A percentile compares a stretch with the other conserved stretches of the same genome.
Evolutionary conservation across 805 yeast species (phyloP).

Genomic region (Priceomyces haplophilus): DNA sequence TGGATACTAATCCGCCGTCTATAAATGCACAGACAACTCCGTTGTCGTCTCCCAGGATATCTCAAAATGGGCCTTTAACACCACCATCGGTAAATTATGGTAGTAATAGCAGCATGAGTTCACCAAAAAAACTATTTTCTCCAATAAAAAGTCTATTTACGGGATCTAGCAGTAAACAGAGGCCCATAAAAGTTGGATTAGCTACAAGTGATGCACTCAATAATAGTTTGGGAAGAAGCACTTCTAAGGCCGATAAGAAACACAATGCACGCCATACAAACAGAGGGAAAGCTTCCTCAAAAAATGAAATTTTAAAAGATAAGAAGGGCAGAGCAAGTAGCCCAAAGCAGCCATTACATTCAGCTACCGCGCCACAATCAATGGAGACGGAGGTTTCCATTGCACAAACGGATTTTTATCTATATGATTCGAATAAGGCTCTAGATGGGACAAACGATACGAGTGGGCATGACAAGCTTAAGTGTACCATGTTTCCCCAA

Average conservation of each 20-base stretch:
- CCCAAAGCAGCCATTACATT: background rate
- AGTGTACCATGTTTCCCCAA: background rate
- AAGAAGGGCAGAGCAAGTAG: background rate
- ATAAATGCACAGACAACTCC: constrained; percentile 14
- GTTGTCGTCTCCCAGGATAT: constrained; percentile 18
- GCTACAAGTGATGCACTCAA: constrained; percentile 8
- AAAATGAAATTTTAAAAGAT: background rate
- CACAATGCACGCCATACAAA: background rate
- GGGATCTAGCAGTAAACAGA: constrained; percentile 14
- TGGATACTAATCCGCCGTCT: constrained; percentile 6
- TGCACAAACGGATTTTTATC: background rate
- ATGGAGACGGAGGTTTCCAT: background rate
- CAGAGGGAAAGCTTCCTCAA: background rate
- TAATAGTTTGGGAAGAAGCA: constrained; percentile 6
- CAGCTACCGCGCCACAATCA: background rate
- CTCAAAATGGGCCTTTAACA: constrained; percentile 16
- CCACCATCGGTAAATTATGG: constrained; percentile 15
- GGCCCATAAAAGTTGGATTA: constrained; percentile 4
- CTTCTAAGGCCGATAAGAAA: background rate
- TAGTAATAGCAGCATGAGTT: constrained; percentile 11
- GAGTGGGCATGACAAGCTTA: background rate
- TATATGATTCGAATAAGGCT: background rate
- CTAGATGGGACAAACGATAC: background rate
- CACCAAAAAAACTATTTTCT: constrained; percentile 37
- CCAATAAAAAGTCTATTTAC: constrained; percentile 35